A percentile compares a stretch with the other conserved stretches of the same genome.
Evolutionary conservation across 331 rosid species (phyloP).

Genomic region (Cydonia oblonga): DNA sequence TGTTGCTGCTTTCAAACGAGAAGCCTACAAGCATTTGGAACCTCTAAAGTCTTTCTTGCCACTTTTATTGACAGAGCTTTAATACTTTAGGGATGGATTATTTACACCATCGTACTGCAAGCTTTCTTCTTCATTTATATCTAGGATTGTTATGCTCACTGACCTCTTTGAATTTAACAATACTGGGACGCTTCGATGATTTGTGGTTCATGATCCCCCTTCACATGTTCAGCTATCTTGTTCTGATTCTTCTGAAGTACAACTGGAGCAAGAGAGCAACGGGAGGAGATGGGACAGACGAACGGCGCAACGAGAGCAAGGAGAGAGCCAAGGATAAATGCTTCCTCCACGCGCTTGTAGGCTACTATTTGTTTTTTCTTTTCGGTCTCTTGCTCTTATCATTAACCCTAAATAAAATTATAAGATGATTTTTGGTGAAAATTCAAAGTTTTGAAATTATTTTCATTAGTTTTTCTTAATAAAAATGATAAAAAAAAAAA

Average conservation of each 20-base stretch:
- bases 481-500: too few relatives aligned
- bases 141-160: background rate
- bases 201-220: background rate
- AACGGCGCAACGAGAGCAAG: background rate
- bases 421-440: too few relatives aligned
- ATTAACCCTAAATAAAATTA: too few relatives aligned
- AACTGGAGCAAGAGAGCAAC: background rate
- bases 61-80: background rate
- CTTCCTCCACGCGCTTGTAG: background rate
- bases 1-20: background rate
- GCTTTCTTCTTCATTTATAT: background rate
- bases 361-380: rapidly evolving
- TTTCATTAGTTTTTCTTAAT: too few relatives aligned
- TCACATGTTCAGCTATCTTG: background rate
- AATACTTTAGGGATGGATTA: background rate
- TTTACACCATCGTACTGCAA: background rate
- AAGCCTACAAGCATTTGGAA: background rate
- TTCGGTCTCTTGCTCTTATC: too few relatives aligned
- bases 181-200: background rate
- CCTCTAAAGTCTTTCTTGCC: background rate
- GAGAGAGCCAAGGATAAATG: background rate
- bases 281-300: background rate
- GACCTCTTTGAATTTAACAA: background rate
- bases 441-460: too few relatives aligned
- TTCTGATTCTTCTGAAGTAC: background rate